These are phyloP conservation scores for Phaeosphaeria sp. DNA, from an alignment of 2,329 filamentous ascomycete genomes.

Conservation along the genomic window DNA sequence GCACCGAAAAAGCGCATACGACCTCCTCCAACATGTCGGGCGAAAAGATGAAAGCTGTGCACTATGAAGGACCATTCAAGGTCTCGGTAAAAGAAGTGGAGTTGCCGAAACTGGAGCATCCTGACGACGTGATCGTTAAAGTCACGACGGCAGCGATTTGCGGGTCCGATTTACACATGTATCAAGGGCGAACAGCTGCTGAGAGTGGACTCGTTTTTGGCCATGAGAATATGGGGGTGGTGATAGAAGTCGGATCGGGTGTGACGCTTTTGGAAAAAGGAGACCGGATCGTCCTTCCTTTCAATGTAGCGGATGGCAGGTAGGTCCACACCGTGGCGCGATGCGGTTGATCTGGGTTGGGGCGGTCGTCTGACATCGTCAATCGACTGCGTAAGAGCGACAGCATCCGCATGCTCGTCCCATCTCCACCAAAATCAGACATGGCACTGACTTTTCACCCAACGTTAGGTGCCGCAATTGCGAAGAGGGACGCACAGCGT, in stretches of 20 bases:
- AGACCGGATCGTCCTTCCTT: conserved; percentile 69
- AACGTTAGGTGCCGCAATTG: conserved; percentile 68
- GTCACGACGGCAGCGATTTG: conserved; percentile 69
- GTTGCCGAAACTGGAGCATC: conserved; percentile 65
- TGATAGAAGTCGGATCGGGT: conserved; percentile 62
- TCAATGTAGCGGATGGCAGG: conserved; percentile 60
- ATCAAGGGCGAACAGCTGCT: conserved; percentile 69
- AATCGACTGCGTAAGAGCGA: no score
- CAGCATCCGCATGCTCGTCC: no score
- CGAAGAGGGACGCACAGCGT: conserved; percentile 68
- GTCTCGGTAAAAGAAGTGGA: conserved; percentile 68
- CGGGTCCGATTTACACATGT: conserved; percentile 64
- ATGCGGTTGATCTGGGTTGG: no score
- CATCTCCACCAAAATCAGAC: no score
- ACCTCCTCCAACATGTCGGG: conserved; percentile 16
- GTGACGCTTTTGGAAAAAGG: conserved; percentile 68
- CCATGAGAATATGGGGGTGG: conserved; percentile 68
- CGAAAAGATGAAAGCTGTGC: conserved; percentile 65
- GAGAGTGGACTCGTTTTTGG: conserved; percentile 67
- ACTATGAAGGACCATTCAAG: conserved; percentile 67
- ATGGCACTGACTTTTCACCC: no score
- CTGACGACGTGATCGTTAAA: conserved; percentile 70
- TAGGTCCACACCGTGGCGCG: no score
- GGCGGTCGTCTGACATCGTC: no score
- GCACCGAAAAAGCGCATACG: conserved; percentile 12